Evolutionary conservation across 163 green algal genomes (phyloP).

Genomic region (Smithsoniella earleae): DNA sequence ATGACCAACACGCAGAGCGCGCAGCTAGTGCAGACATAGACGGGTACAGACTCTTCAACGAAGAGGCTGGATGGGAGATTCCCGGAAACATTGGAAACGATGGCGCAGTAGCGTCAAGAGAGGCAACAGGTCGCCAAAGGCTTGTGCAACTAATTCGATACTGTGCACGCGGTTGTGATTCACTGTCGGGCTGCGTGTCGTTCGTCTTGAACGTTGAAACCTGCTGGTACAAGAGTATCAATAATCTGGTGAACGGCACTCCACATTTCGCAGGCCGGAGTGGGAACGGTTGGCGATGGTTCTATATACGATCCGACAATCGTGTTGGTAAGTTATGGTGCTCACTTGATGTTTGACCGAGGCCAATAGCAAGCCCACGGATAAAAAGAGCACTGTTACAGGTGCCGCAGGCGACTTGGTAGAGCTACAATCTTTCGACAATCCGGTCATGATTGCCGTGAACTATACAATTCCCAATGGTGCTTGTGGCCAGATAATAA

Average conservation of each 20-base stretch:
- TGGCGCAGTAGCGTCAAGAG: not conserved
- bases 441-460: no score
- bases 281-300: not conserved
- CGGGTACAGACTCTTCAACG: not conserved
- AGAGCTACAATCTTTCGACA: no score
- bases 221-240: slow-evolving; percentile 16
- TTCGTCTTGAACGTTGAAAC: not conserved
- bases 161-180: not conserved
- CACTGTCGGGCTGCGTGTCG: not conserved
- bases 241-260: not conserved
- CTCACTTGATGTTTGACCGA: not conserved
- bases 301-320: not conserved
- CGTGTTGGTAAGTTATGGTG: not conserved
- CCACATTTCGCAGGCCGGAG: not conserved
- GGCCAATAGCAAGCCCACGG: not conserved
- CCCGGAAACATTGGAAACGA: slow-evolving; percentile 19
- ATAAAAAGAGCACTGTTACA: not conserved
- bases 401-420: not conserved
- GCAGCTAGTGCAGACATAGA: slow-evolving; percentile 9
- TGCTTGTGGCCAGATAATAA: no score
- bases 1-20: not conserved
- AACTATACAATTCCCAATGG: no score
- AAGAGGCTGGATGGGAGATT: slow-evolving; percentile 20
- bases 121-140: not conserved
- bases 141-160: not conserved